Conservation (phyloP, 164 flowering plant genomes). For the Taxillus chinensis region DNA sequence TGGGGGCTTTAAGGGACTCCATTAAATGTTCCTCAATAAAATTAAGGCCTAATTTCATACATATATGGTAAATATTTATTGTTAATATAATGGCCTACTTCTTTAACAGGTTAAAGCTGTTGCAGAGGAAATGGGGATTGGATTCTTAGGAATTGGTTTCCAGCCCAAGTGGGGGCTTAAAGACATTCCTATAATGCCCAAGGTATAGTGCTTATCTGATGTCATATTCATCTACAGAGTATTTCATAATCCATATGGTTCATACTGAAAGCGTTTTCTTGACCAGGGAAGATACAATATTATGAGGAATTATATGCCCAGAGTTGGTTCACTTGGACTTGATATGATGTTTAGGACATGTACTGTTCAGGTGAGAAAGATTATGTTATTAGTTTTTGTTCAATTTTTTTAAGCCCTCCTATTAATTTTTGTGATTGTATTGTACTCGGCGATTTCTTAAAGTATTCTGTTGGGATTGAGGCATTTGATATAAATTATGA, state of each 20-base stretch:
- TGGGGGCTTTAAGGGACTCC: no score
- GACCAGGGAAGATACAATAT: constrained; percentile 93
- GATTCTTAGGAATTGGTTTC: constrained; percentile 90
- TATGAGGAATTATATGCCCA: constrained; percentile 95
- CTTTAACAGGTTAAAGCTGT: constrained; percentile 87
- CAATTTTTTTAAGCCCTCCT: background rate
- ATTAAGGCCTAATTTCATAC: no score
- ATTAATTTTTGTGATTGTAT: no score
- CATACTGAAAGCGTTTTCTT: constrained; percentile 9
- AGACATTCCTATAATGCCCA: constrained; percentile 97
- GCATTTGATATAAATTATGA: background rate
- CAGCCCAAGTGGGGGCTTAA: constrained; percentile 87
- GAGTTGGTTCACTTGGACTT: constrained; percentile 91
- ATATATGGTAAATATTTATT: no score
- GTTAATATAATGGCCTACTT: background rate
- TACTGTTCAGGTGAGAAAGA: constrained; percentile 79
- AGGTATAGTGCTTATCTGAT: constrained; percentile 34
- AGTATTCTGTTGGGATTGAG: background rate
- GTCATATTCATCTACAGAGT: no score
- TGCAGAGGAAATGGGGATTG: constrained; percentile 92
- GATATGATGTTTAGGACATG: constrained; percentile 99
- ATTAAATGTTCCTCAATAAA: no score
- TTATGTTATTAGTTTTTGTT: background rate
- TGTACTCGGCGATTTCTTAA: background rate
- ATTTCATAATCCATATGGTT: no score